Evolutionary conservation across 805 yeast genomes (phyloP), one percentile per base, ranked within the genome.

Genomic region (Lipomyces japonicus): DNA sequence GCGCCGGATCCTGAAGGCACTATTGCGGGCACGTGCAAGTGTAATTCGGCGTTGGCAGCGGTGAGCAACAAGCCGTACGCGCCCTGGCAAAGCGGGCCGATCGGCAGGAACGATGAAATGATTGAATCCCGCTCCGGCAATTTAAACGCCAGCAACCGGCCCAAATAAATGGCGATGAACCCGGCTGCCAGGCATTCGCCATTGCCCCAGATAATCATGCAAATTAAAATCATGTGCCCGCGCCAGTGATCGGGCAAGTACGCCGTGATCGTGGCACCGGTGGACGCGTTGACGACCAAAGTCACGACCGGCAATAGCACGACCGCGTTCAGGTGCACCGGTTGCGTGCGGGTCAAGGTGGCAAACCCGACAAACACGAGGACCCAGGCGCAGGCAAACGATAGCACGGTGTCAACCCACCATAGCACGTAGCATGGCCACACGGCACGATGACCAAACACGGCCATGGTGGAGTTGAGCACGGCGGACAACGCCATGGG

Each of bases 71-170:
- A 74, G 1, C 85, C 86, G 65, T 73, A 86, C 1, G 86, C 76
- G 1, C 93, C 95, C 67, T 89, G 96, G 18, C 96, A 96, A 63
- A 85, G 65, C 37, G 90, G 82, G 5, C 96, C 96, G 40, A 88
- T 71, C 1, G 95, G 89, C 45, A 87, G 74, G 63, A 88, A 86
- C 43, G 60, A 55, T 42, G 80, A 68, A n/a, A 89, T 75, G 2
- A 84, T 75, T 41, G 68, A 60, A 10, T 50, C 56, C 5, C 57
- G 46, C 9, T 60, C 57, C 4, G 74, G 68, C 1, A 95, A 90
- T 23, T 82, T 66, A 57, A 81, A 81, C 61, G 75, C 71, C 1
- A 79, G 67, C 22, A 86, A 66, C 47, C 81, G 79, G 74, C 83
- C 74, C 53, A 82, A 69, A 63, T 81, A 80, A 2, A 85, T 69